Evolutionary conservation across 495 filamentous ascomycete species (phyloP), one percentile per base, ranked within the genome.

Genomic region (Talaromyces liani): DNA sequence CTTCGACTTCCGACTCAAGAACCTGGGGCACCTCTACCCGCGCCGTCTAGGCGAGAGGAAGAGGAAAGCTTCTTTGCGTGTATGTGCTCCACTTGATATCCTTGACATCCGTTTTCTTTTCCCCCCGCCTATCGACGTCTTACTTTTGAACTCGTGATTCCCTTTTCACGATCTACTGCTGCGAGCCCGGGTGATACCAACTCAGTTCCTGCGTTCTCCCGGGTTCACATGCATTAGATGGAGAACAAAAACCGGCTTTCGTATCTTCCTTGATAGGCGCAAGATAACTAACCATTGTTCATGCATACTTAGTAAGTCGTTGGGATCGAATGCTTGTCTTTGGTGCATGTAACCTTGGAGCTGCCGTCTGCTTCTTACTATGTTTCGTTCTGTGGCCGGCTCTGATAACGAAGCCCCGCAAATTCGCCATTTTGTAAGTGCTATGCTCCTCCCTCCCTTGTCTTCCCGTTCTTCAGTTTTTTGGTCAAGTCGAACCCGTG

Each of bases 281-380:
- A 55, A 55, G 29, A 55, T 55, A 5, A 55, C 47, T 36, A 56
- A 56, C 53, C 53, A 56, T 29, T 62, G 27, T 25, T 62, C 47
- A 24, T 36, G 18, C 39, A 41, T 60, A 47, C 61, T 75, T 75
- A 98, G 94, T 98, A 80, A 96, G 91, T 74, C 86, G 94, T 73
- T 98, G 94, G 94, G 94, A 98, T 76, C 90, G 94, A 58, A 75
- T 98, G 71, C 80, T 98, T 69, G 85, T 97, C 62, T 98, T 98
- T 72, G 88, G 83, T 61, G 92, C 87, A 68, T 96, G 95, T 80
- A 97, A 97, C 72, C 72, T 96, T 66, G 93, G 89, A 59, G 93
- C 94, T 60, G 81, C 90, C 64, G 91, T 89, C 61, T 92, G 95
- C 79, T 98, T 98, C 77, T 84, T 94, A 64, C 82, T 94, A 68